These are phyloP conservation scores for Leucosporidium creatinivorum DNA, from an alignment of 768 basidiomycete species.

Conservation along the genomic window DNA sequence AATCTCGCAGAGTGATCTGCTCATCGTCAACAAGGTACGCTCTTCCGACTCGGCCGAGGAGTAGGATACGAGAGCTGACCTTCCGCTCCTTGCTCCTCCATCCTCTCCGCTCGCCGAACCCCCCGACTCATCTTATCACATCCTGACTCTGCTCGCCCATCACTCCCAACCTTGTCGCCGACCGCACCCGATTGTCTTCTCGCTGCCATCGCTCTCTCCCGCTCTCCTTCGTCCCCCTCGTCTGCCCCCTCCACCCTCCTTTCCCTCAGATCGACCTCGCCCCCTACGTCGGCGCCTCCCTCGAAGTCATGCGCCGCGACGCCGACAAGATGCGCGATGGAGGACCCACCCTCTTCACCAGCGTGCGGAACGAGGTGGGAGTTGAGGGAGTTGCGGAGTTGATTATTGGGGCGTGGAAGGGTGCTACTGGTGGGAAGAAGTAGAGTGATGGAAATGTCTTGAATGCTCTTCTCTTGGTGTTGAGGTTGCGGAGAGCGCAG, in stretches of 20 bases:
- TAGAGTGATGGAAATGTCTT: no score
- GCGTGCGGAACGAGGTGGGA: conserved; percentile 67
- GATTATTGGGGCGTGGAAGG: conserved; percentile 80
- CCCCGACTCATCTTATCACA: no score
- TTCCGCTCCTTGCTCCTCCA: neutral
- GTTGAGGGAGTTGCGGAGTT: conserved; percentile 74
- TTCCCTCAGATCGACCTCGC: conserved; percentile 76
- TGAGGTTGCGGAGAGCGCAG: no score
- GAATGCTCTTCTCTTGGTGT: no score
- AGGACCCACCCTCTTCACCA: conserved; percentile 86
- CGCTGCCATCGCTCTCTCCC: no score
- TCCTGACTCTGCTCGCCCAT: neutral
- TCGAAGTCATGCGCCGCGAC: conserved; percentile 90
- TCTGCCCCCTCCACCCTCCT: neutral
- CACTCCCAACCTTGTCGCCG: no score
- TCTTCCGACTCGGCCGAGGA: neutral
- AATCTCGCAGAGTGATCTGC: conserved; percentile 81
- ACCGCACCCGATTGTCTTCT: no score
- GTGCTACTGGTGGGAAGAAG: conserved; percentile 40
- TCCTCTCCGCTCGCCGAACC: no score
- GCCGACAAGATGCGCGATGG: conserved; percentile 87
- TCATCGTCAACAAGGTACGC: conserved; percentile 86
- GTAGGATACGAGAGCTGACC: neutral
- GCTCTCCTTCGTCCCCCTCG: neutral
- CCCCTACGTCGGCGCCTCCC: conserved; percentile 80